Evolutionary conservation across 2,329 filamentous ascomycete genomes (phyloP), one percentile per base, ranked within the genome.

Genomic region (Dothideomycetidae sp.): DNA sequence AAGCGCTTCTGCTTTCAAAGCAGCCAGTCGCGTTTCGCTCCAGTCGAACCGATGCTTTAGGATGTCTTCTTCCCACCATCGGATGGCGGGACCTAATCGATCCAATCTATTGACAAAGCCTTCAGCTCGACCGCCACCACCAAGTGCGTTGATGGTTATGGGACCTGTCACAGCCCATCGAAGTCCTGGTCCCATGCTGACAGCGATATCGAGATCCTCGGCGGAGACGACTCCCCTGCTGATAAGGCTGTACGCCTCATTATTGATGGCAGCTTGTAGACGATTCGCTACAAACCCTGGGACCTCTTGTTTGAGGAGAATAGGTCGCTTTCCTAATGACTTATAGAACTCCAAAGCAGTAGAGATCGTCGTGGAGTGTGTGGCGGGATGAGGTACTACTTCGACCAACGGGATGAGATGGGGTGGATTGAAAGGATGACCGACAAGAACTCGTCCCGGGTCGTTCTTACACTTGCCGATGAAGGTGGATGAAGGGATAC

Each of bases 341-440:
- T 50, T 49, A 63, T 64, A 73, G 45, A 69, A 73, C 1, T 50
- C 46, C 17, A 64, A 36, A 3, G 66, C 67, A 5, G 52, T 49
- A 3, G 54, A 46, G 1, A 68, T 51, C 2, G 61, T 53, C 1
- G 52, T 48, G 1, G 51, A 26, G 0, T 50, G 49, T 0, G 66
- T 73, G 18, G 44, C 41, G 3, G 60, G 62, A 2, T 59, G 62
- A 0, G 70, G 68, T 0, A 75, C 71, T 19, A 75, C 57, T 49
- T 76, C 71, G 2, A 75, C 52, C 1, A 76, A 48, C 0, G 72
- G 72, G 67, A 75, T 73, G 37, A 75, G 62, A 44, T 75, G 70
- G 1, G 71, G 72, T 14, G 68, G 73, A 38, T 75, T 75, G 51
- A 70, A 76, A 0, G 72, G 71, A 49, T 75, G 73, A 3, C 72